Conservation (phyloP, 305 asterid species). For the Fraxinus greggii region DNA sequence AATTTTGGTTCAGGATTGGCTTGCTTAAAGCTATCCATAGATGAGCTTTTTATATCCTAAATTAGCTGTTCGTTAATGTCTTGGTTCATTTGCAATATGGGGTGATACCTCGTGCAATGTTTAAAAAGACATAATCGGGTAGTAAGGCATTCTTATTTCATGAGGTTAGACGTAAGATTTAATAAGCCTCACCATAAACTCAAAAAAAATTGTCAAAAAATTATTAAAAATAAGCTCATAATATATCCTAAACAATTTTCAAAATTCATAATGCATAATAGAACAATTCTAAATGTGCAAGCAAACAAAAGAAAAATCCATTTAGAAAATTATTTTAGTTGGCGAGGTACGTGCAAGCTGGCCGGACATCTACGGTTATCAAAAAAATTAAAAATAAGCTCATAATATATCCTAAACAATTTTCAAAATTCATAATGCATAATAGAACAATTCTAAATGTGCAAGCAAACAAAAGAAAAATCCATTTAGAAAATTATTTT, state of each 20-base stretch:
- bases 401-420: no score
- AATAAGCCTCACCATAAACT: not conserved
- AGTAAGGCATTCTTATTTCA: not conserved
- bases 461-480: not conserved
- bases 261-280: not conserved
- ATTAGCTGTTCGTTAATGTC: not conserved
- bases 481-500: no score
- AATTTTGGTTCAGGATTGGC: not conserved
- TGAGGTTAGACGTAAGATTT: not conserved
- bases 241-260: no score
- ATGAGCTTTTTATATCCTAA: not conserved
- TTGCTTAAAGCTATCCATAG: not conserved
- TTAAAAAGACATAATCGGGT: not conserved
- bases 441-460: not conserved
- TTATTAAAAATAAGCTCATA: not conserved
- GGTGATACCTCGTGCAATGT: not conserved
- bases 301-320: not conserved
- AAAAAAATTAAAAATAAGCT: no score
- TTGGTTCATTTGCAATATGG: not conserved
- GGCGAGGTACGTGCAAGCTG: no score
- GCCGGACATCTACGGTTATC: no score
- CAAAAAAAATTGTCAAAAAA: no score
- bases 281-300: not conserved
- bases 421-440: not conserved
- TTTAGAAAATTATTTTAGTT: not conserved